These are phyloP conservation scores for Magnaporthiopsis poae DNA, from an alignment of 2,329 filamentous ascomycete species.

Conservation along the genomic window DNA sequence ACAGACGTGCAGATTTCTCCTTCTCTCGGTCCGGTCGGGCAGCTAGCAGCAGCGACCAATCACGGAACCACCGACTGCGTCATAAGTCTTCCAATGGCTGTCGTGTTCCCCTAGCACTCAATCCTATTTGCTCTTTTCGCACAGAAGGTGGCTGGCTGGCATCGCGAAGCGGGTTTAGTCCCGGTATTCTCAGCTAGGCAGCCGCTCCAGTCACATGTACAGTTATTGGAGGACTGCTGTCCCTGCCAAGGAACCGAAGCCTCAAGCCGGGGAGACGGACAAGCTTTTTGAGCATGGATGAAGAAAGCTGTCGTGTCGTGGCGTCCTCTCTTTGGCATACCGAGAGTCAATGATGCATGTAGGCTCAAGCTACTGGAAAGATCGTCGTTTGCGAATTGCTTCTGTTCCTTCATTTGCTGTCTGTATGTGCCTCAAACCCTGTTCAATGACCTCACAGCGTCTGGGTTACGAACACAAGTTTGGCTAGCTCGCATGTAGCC, in stretches of 20 bases:
- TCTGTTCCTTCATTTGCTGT: not conserved
- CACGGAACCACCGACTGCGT: no score
- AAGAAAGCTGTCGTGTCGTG: not conserved
- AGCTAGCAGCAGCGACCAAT: not conserved
- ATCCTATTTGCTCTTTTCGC: not conserved
- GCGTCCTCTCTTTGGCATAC: not conserved
- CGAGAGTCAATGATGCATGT: not conserved
- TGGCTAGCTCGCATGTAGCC: not conserved
- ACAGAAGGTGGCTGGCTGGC: not conserved
- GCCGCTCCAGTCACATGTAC: not conserved
- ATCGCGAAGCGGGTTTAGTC: not conserved
- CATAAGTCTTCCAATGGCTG: not conserved
- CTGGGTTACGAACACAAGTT: not conserved
- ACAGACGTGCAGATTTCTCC: no score
- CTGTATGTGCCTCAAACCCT: not conserved
- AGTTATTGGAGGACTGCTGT: not conserved
- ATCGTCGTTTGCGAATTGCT: not conserved
- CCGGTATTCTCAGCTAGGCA: not conserved
- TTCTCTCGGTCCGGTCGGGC: no score
- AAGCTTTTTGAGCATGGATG: not conserved
- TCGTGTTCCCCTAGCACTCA: no score
- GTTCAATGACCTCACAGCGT: not conserved
- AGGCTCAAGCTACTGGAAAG: no score
- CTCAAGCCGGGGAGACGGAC: not conserved
- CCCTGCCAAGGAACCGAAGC: not conserved